Evolutionary conservation across 306 rosid genomes (phyloP), one percentile per base, ranked within the genome.

Genomic region (Fragaria ananassa): DNA sequence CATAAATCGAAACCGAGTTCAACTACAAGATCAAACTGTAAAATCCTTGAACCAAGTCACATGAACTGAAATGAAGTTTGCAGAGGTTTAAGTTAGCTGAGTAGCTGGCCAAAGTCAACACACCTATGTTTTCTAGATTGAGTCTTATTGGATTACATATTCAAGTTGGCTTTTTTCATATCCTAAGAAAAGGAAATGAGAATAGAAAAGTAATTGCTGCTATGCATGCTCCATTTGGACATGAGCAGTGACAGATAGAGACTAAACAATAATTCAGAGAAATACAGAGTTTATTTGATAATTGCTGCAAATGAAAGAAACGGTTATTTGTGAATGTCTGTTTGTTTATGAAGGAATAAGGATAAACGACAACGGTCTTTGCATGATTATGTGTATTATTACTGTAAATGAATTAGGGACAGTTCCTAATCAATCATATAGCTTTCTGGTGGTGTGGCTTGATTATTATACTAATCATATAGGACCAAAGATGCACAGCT

Each of bases 271-370:
- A 74, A 60, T 74, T 57, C 5, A 53, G 57, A 58, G 57, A 74
- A 60, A 72, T 6, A 53, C 17, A 53, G 25, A 19, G 21, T 61
- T 60, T 37, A 21, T 31, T 5, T 47, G 41, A 71, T 47, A 25
- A 51, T 19, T 78, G 27, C 58, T 46, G 34, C 56, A 25, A 46
- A 60, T 37, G 74, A 70, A 39, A 68, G 65, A 79, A 82, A 64
- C 10, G 45, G 63, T 80, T 70, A 45, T 45, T 37, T 68, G 68
- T 60, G 35, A 44, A 68, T 7, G 49, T 68, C 54, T 80, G 81
- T 72, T 78, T 67, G 25, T 76, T 79, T 75, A 45, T 68, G 14
- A 25, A 58, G 35, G 18, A 23, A 25, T 23, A 4, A 10, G 23
- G 46, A 57, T 51, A 67, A 23, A 18, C 4, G 35, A 76, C 45